Percentiles rank a stretch among this genome's conserved stretches.
phyloP scores from a whole-genome alignment of 495 filamentous ascomycete genomes.

The Echria macrotheca region DNA sequence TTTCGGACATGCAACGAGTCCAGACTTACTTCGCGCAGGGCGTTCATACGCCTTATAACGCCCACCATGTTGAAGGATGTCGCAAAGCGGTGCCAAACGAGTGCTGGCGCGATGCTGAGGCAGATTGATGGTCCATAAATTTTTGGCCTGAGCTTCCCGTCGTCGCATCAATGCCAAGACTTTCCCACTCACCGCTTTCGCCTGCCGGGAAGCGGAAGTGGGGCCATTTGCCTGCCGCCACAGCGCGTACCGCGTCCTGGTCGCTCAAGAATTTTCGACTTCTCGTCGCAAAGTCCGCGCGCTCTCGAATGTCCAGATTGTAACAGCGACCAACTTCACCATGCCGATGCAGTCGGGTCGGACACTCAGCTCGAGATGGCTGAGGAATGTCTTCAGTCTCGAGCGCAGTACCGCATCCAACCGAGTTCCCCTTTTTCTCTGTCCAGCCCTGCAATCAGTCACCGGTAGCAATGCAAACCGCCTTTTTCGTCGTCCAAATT shows the following conservation, averaged over 20 bases:
- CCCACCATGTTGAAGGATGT: conserved; percentile 62
- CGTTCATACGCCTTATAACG: conserved; percentile 70
- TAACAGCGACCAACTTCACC: background rate
- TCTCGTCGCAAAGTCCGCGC: too few species aligned
- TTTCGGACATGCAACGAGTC: background rate
- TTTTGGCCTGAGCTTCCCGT: conserved; percentile 15
- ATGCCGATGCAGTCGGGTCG: conserved; percentile 21
- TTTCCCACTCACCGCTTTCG: conserved; percentile 18
- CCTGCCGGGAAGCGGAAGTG: conserved; percentile 16
- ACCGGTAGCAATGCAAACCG: background rate
- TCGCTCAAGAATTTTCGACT: background rate
- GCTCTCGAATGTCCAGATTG: background rate
- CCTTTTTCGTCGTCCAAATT: conserved; percentile 11
- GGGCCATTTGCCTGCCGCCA: conserved; percentile 15
- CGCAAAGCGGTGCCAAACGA: background rate
- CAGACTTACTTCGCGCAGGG: conserved; percentile 69
- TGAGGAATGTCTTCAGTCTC: conserved; percentile 36
- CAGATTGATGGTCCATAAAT: conserved; percentile 11
- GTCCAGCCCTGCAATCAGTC: conserved; percentile 28
- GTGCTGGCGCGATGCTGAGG: background rate
- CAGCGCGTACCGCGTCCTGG: background rate
- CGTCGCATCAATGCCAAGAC: background rate
- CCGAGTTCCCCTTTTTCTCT: conserved; percentile 40
- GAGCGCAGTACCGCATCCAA: conserved; percentile 28
- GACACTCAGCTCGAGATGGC: conserved; percentile 30